Base-by-base conservation (phyloP, 345 rosid species). In the Clarkia xantiana region DNA sequence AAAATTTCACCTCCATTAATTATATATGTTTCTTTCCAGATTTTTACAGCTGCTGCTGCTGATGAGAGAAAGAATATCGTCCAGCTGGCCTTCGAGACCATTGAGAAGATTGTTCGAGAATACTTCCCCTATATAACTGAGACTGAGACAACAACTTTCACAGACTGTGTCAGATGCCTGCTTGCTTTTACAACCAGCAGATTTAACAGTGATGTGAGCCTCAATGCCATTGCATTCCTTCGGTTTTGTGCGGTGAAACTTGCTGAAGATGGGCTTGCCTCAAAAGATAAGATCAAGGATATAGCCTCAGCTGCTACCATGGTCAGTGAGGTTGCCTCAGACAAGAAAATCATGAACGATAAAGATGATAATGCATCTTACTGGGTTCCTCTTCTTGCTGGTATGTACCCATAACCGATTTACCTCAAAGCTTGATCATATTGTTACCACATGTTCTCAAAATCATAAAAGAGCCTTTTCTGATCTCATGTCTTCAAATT, bases 301-400 rank as follows among this genome's bases (percentile, higher is more conserved):
- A 73, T 69, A 70, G 70, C 63, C 55, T 62, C 76, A 34, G 51
- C 54, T 23, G 41, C 34, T 52, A 39, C 54, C 44, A 12, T 18
- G 16, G 60, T 6, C 23, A 67, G 66, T 58, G 79, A 65, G 59
- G 62, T 56, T 60, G 66, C 56, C n/a, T 59, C 68, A 9, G 71
- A 72, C 64, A 51, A 57, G 49, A 71, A 67, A 49, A 56, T 53
- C 53, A 59, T 60, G 23, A 52, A 57, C 42, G 73, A 78, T 42
- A 68, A 77, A 44, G 99, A 87, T 68, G 96, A 91, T 60, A 77
- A 75, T 68, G 76, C 72, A 29, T 84, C 95, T 1, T 91, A 67
- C 61, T 91, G 99, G 99, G 61, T 84, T 68, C 99, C 96, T 60
- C 62, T 91, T 73, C 90, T 91, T 49, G 60, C 87, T 70, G 99